Evolutionary conservation across 2,329 filamentous ascomycete genomes (phyloP).

Genomic region (Ophiosphaerella korrae): DNA sequence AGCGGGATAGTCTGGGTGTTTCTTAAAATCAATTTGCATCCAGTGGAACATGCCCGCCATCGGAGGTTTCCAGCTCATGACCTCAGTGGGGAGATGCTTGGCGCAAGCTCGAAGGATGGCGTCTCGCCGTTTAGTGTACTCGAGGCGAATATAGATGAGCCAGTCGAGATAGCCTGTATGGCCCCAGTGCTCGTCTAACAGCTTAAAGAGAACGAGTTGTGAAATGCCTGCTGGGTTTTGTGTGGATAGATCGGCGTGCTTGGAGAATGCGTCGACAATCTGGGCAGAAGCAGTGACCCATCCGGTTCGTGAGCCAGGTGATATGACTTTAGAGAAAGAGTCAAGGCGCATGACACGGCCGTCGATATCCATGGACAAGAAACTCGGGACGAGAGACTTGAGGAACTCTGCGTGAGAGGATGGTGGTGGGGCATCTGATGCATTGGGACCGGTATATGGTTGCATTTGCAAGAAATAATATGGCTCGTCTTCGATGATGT

Average conservation of each 20-base stretch:
- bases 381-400: constrained; percentile 71
- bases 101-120: constrained; percentile 80
- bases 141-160: constrained; percentile 78
- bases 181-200: constrained; percentile 93
- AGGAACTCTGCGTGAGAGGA: constrained; percentile 74
- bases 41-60: constrained; percentile 95
- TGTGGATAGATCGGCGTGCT: constrained; percentile 80
- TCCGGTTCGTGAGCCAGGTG: constrained; percentile 79
- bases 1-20: constrained; percentile 65
- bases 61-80: constrained; percentile 81
- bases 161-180: constrained; percentile 88
- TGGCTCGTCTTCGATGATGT: constrained; percentile 89
- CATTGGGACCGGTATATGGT: constrained; percentile 65
- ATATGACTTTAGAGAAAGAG: constrained; percentile 89
- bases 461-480: constrained; percentile 95
- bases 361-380: constrained; percentile 80
- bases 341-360: constrained; percentile 89
- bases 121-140: constrained; percentile 82
- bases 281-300: constrained; percentile 91
- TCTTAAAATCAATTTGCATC: constrained; percentile 69
- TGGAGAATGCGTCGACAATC: constrained; percentile 79
- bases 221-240: constrained; percentile 86
- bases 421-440: constrained; percentile 61
- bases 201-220: constrained; percentile 83
- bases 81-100: constrained; percentile 71